A percentile compares a stretch with the other conserved stretches of the same genome.
Conservation (phyloP, 768 basidiomycete species). For the Suillus discolor region DNA sequence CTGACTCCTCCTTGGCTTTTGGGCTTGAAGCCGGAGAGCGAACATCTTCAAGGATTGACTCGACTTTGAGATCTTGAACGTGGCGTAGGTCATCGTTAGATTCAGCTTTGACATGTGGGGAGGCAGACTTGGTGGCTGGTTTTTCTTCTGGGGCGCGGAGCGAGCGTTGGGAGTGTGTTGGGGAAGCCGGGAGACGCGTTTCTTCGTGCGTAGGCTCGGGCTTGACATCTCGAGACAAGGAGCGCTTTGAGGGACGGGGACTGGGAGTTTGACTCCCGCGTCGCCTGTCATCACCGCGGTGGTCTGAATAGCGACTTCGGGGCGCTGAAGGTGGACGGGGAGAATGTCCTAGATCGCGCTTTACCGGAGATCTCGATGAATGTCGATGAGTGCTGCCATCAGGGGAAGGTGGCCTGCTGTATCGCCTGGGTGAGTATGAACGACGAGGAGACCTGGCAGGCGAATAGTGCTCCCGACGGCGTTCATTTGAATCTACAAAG, state of each 20-base stretch:
- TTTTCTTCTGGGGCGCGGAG: neutral
- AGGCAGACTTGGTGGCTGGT: neutral
- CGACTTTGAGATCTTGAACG: neutral
- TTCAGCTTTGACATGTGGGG: neutral
- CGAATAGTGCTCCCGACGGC: neutral
- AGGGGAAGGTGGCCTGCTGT: conserved; percentile 6
- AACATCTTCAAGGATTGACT: neutral
- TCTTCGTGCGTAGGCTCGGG: neutral
- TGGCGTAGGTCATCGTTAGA: neutral
- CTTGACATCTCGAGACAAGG: conserved; percentile 1
- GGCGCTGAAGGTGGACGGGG: neutral
- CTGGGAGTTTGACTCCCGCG: neutral
- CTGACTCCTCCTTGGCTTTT: conserved; percentile 19
- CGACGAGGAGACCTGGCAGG: neutral
- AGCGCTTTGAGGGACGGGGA: neutral
- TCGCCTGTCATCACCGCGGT: neutral
- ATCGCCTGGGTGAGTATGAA: neutral
- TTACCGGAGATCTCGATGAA: conserved; percentile 1
- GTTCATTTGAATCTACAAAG: neutral
- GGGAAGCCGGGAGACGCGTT: neutral
- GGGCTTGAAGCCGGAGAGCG: conserved; percentile 1
- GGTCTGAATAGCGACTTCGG: neutral
- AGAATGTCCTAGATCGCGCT: neutral
- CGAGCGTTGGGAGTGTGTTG: neutral
- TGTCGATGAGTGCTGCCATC: neutral